These are phyloP conservation scores for Lodderomyces margitis DNA, from an alignment of 1,139 yeast genomes.

Conservation along the genomic window DNA sequence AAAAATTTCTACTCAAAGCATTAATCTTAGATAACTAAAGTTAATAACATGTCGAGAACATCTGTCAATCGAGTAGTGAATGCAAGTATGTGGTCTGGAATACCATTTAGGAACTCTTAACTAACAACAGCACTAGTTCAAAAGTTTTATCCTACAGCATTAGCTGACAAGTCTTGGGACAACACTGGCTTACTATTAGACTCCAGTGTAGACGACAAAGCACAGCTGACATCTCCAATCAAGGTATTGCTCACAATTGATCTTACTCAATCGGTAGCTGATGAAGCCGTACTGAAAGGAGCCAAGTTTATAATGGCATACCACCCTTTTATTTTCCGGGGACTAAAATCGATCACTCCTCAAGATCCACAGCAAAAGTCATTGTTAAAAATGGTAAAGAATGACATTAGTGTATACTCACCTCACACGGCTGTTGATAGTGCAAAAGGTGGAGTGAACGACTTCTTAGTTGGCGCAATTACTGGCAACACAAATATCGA, in stretches of 20 bases:
- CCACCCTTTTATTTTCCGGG: conserved; percentile 92
- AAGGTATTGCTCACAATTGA: conserved; percentile 77
- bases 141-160: conserved; percentile 63
- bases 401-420: conserved; percentile 81
- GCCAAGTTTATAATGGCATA: conserved; percentile 72
- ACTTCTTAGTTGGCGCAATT: conserved; percentile 75
- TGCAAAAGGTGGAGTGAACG: conserved; percentile 88
- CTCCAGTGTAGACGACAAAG: conserved; percentile 26
- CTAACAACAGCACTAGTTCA: conserved; percentile 44
- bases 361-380: conserved; percentile 80
- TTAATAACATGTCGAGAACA: conserved; percentile 29
- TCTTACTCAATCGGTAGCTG: conserved; percentile 77
- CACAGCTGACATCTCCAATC: conserved; percentile 20
- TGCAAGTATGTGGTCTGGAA: conserved; percentile 33
- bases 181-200: conserved; percentile 88
- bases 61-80: conserved; percentile 47
- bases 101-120: conserved; percentile 2
- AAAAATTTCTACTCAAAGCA: background rate
- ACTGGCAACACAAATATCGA: conserved; percentile 23
- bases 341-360: conserved; percentile 71
- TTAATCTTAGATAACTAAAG: background rate
- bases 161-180: conserved; percentile 91
- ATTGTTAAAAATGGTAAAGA: conserved; percentile 65
- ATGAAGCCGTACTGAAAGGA: conserved; percentile 66
- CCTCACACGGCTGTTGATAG: conserved; percentile 98